A percentile compares a stretch with the other conserved stretches of the same genome.
These are phyloP conservation scores for Cystoderma amianthinum DNA, from an alignment of 768 basidiomycete genomes.

Conservation along the genomic window DNA sequence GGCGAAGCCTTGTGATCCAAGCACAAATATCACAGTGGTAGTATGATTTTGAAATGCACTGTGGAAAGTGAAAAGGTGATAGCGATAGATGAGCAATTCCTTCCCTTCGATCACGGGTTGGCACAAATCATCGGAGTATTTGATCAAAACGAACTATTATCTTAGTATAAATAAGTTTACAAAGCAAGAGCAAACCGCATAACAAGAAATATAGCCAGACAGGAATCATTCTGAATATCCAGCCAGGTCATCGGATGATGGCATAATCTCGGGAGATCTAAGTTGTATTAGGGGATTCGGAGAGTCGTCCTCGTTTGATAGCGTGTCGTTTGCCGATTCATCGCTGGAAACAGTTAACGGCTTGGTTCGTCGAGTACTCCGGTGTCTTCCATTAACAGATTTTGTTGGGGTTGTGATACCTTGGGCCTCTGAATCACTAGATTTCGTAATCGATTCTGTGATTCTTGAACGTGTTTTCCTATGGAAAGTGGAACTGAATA, in stretches of 20 bases:
- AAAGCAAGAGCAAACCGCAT: neutral
- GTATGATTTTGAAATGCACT: too few species aligned
- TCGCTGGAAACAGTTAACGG: neutral
- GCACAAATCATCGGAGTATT: too few species aligned
- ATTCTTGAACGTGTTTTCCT: neutral
- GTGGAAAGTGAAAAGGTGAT: too few species aligned
- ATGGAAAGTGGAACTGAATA: too few species aligned
- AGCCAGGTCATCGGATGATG: conserved; percentile 17
- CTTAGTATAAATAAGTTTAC: too few species aligned
- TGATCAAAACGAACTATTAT: too few species aligned
- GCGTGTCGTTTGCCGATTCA: neutral
- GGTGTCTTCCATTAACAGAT: neutral
- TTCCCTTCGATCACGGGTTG: too few species aligned
- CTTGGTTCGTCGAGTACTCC: neutral
- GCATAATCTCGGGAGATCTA: neutral
- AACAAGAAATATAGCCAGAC: conserved; percentile 1
- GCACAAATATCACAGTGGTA: too few species aligned
- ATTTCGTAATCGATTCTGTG: neutral
- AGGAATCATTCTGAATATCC: conserved; percentile 12
- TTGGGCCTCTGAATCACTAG: neutral
- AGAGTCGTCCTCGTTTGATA: too few species aligned
- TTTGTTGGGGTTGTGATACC: neutral
- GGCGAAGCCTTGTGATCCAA: too few species aligned
- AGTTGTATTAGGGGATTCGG: too few species aligned
- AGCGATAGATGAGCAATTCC: too few species aligned